Evolutionary conservation across 1,139 yeast species (phyloP), one percentile per base, ranked within the genome.

Genomic region (Hyphopichia buzzinii): DNA sequence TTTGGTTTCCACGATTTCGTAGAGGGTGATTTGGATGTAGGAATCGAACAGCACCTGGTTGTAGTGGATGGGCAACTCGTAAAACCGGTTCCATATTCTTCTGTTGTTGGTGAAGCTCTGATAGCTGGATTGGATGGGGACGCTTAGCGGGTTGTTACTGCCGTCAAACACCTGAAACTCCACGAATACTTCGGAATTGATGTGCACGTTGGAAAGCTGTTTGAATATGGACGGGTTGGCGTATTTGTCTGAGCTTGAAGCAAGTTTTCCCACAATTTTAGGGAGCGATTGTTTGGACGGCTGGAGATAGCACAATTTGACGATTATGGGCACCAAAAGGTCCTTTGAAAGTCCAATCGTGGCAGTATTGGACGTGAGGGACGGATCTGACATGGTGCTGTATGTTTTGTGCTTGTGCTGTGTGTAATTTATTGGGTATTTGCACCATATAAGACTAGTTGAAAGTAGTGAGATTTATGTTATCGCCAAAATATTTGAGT

Each of bases 281-380:
- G 55, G 52, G 17, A 42, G 41, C 30, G 48, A 48, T 25, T 47
- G 41, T 36, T 50, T 49, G n/a, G 55, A 40, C 5, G 58, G 48
- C 36, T 59, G 61, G 3, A 72, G 55, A 37, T 56, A 54, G 53
- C 72, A 64, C 17, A 67, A 45, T 38, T 67, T 68, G 30, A 70
- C 48, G 8, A 53, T 44, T 12, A 70, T 52, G 0, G 87, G 87
- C 2, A 73, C 58, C 22, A 74, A 67, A 17, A 89, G 59, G 52
- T 88, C 95, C 47, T 82, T 81, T 2, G 95, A 83, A 8, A 84
- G 72, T 36, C 88, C 88, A 58, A 86, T 87, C 1, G 89, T 77
- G 29, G 77, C 72, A 26, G 77, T 75, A 51, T 59, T 68, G 37
- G 58, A 38, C 8, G 35, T 32, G 5, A 29, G 19, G 14, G 35